A percentile compares a stretch with the other conserved stretches of the same genome.
Evolutionary conservation across 176 grass and related monocot species (phyloP).

Genomic region (Hsuehochloa calcarea): DNA sequence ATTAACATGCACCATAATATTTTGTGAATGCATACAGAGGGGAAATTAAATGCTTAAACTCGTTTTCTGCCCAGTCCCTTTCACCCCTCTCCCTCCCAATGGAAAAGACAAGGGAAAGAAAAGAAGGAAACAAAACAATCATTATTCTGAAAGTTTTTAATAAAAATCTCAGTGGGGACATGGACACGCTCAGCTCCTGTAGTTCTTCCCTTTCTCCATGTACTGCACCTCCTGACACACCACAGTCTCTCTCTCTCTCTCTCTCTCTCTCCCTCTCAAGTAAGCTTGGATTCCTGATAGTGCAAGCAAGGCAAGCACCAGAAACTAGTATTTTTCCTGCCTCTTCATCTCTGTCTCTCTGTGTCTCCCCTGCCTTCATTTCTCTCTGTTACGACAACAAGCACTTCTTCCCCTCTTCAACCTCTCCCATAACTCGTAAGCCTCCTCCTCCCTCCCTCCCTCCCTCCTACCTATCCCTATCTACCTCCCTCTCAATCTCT

Average conservation of each 20-base stretch:
- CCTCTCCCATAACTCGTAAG: conserved; percentile 33
- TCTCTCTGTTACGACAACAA: conserved; percentile 31
- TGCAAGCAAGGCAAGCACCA: conserved; percentile 93
- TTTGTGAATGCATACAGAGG: not conserved
- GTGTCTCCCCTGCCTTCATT: not conserved
- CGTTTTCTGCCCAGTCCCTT: conserved; percentile 33
- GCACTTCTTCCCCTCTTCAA: conserved; percentile 22
- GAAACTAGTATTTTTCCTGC: conserved; percentile 48
- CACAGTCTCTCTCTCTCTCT: conserved; percentile 35
- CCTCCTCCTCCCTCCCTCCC: not conserved
- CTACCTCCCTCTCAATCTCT: not conserved
- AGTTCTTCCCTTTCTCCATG: conserved; percentile 29
- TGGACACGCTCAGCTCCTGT: conserved; percentile 31
- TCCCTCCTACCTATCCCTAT: not conserved
- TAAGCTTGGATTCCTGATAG: conserved; percentile 96
- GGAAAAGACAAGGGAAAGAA: conserved; percentile 5
- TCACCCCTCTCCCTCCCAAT: conserved; percentile 22
- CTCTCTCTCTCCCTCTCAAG: conserved; percentile 38
- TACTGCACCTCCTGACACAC: conserved; percentile 59
- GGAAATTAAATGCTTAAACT: conserved; percentile 36
- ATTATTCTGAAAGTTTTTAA: conserved; percentile 35
- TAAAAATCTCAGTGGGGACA: conserved; percentile 24
- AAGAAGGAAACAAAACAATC: conserved; percentile 13
- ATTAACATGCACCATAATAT: conserved; percentile 9
- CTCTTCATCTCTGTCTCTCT: not conserved